Evolutionary conservation across 768 basidiomycete genomes (phyloP).

Genomic region (Tylopilus cervinicoccineus): DNA sequence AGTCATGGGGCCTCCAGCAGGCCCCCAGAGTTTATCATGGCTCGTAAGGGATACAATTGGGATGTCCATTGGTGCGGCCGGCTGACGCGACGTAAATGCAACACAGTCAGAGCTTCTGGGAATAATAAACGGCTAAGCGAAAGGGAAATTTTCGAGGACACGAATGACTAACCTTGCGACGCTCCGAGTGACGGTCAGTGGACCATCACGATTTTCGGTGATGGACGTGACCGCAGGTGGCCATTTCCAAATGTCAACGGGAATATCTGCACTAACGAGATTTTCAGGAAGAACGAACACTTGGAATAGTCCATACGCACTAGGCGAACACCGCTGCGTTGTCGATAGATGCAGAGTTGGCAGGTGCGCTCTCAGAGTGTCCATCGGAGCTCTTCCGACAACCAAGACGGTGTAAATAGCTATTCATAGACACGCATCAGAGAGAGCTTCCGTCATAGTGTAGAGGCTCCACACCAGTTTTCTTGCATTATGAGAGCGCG

Average conservation of each 20-base stretch:
- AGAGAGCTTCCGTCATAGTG: not conserved
- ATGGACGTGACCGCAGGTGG: not conserved
- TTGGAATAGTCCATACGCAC: constrained; percentile 9
- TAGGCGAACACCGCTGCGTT: not conserved
- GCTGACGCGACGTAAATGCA: not conserved
- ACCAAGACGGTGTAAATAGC: not conserved
- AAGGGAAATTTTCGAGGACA: not conserved
- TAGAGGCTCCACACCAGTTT: constrained; percentile 4
- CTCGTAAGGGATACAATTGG: not conserved
- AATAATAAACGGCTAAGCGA: not conserved
- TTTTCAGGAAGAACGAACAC: constrained; percentile 3
- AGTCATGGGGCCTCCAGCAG: not conserved
- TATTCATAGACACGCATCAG: constrained; percentile 6
- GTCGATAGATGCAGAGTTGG: not conserved
- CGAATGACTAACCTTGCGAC: constrained; percentile 11
- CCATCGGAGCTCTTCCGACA: not conserved
- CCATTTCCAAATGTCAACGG: not conserved
- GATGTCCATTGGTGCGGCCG: too few relatives aligned
- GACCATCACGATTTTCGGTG: not conserved
- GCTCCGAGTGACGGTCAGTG: not conserved
- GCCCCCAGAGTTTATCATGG: not conserved
- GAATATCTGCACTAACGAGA: not conserved
- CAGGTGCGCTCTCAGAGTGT: not conserved
- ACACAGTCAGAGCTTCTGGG: constrained; percentile 4
- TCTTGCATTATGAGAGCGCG: constrained; percentile 8